Evolutionary conservation across 495 filamentous ascomycete species (phyloP).

Genomic region (Podospora appendiculata): DNA sequence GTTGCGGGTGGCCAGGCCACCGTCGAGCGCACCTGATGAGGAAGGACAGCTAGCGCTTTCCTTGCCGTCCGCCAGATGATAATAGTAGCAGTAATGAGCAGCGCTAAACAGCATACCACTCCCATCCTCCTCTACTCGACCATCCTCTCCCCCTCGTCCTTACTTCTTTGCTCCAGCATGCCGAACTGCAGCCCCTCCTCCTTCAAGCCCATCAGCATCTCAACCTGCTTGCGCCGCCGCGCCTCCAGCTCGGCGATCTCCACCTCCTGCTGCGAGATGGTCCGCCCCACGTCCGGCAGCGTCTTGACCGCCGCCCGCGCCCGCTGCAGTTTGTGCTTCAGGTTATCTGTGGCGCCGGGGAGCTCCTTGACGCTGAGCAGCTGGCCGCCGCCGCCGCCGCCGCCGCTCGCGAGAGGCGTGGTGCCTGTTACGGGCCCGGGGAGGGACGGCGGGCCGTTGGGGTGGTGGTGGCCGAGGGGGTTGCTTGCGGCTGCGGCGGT

Average conservation of each 20-base stretch:
- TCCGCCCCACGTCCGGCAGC: slow-evolving; percentile 67
- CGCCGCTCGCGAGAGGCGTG: slow-evolving; percentile 19
- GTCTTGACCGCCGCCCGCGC: slow-evolving; percentile 59
- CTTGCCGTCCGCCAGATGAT: no score
- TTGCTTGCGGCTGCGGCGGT: slow-evolving; percentile 2
- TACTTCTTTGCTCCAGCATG: slow-evolving; percentile 6
- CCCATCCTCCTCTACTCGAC: slow-evolving; percentile 7
- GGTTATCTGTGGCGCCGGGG: slow-evolving; percentile 57
- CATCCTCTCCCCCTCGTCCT: slow-evolving; percentile 14
- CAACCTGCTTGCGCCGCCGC: slow-evolving; percentile 50
- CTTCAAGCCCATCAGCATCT: slow-evolving; percentile 38
- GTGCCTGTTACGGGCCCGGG: slow-evolving; percentile 26
- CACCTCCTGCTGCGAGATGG: slow-evolving; percentile 66
- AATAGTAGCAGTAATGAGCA: no score
- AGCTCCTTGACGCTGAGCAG: slow-evolving; percentile 70
- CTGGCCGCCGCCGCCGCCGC: slow-evolving; percentile 7
- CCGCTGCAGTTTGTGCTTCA: slow-evolving; percentile 75
- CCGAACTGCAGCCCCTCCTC: slow-evolving; percentile 34
- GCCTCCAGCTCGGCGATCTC: slow-evolving; percentile 74
- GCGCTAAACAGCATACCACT: no score
- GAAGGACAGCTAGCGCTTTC: no score
- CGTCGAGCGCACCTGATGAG: no score
- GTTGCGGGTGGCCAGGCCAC: no score
- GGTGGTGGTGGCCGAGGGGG: neutral
- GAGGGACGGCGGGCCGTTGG: slow-evolving; percentile 7